Conservation (phyloP, 2,329 filamentous ascomycete species). For the Massarina eburnea region DNA sequence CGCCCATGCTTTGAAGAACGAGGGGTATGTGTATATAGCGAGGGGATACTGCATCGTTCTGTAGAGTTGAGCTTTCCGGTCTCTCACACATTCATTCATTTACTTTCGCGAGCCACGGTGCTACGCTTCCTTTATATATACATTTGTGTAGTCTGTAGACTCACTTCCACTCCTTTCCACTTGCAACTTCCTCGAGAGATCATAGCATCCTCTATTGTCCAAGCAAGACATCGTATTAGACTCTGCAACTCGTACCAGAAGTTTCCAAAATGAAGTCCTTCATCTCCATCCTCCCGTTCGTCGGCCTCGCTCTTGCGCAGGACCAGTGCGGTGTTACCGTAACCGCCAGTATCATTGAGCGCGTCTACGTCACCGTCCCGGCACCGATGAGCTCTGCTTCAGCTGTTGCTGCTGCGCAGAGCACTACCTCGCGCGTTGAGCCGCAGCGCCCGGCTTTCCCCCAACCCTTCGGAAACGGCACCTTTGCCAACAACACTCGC, state of each 20-base stretch:
- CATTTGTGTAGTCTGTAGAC: slow-evolving; percentile 10
- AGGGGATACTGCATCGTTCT: slow-evolving; percentile 2
- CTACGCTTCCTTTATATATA: slow-evolving; percentile 27
- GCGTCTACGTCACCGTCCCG: slow-evolving; percentile 27
- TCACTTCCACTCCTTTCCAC: slow-evolving; percentile 11
- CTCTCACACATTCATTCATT: slow-evolving; percentile 7
- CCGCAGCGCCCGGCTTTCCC: slow-evolving; percentile 1
- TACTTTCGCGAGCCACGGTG: slow-evolving; percentile 28
- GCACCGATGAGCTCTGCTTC: slow-evolving; percentile 3
- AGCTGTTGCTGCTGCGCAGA: background rate
- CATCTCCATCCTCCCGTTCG: slow-evolving; percentile 27
- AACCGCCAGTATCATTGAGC: slow-evolving; percentile 18
- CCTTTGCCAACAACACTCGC: slow-evolving; percentile 4
- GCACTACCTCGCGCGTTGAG: background rate
- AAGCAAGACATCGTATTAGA: background rate
- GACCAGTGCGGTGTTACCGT: slow-evolving; percentile 19
- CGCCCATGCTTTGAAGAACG: background rate
- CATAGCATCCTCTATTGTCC: slow-evolving; percentile 9
- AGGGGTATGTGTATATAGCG: background rate
- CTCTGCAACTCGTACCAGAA: slow-evolving; percentile 5
- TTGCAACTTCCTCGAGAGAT: slow-evolving; percentile 10
- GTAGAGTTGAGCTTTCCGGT: slow-evolving; percentile 6
- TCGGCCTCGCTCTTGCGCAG: slow-evolving; percentile 28
- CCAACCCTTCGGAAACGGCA: slow-evolving; percentile 14
- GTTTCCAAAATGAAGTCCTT: slow-evolving; percentile 29